phyloP scores from a whole-genome alignment of 345 rosid species.

The Citrus trifoliata region DNA sequence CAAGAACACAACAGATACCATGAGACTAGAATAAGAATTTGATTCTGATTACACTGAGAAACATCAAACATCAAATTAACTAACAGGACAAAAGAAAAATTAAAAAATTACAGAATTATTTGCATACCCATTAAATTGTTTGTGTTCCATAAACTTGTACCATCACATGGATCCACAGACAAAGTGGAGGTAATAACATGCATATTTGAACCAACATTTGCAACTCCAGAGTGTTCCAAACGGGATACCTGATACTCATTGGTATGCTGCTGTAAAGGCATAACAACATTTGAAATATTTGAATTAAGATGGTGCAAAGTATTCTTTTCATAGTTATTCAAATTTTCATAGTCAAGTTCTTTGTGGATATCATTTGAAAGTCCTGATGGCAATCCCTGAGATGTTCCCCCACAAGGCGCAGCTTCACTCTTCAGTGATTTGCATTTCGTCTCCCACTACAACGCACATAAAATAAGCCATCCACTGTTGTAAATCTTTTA shows the following conservation, averaged over 20 bases:
- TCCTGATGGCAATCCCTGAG: constrained; percentile 30
- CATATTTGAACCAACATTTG: constrained; percentile 31
- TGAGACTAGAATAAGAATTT: constrained; percentile 3
- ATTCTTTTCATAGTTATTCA: constrained; percentile 47
- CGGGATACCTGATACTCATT: constrained; percentile 82
- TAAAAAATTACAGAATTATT: not conserved
- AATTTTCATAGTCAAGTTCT: constrained; percentile 42
- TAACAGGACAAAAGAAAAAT: constrained; percentile 12
- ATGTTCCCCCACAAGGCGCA: constrained; percentile 31
- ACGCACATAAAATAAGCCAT: not conserved
- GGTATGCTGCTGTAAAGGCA: constrained; percentile 86
- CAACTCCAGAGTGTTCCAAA: constrained; percentile 36
- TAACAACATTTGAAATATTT: constrained; percentile 54
- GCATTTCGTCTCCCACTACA: constrained; percentile 79
- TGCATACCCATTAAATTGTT: constrained; percentile 32
- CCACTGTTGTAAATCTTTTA: constrained; percentile 5
- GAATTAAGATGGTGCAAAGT: constrained; percentile 32
- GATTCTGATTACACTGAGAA: not conserved
- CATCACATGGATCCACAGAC: constrained; percentile 9
- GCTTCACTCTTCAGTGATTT: constrained; percentile 42
- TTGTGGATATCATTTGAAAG: constrained; percentile 79
- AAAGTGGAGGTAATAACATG: constrained; percentile 26
- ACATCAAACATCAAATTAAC: constrained; percentile 5
- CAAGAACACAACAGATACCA: constrained; percentile 17
- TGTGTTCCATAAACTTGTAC: constrained; percentile 22